phyloP scores from a whole-genome alignment of 2,329 filamentous ascomycete genomes.

The Ophiostoma fasciatum region DNA sequence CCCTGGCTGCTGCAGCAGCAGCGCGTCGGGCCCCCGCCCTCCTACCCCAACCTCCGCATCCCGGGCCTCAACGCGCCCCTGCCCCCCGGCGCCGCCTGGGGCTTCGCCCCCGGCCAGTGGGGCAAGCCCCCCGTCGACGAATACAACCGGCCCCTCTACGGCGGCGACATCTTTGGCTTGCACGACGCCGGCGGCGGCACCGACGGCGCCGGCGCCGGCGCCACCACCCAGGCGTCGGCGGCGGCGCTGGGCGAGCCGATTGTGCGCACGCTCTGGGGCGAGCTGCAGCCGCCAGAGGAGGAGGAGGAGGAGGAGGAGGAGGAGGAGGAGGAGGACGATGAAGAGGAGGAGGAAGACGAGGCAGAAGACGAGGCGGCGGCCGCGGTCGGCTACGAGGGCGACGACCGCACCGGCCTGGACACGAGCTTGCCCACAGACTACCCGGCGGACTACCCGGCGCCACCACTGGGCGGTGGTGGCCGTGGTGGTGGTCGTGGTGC shows the following conservation, averaged over 20 bases:
- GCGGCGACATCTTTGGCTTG: constrained; percentile 87
- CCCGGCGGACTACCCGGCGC: constrained; percentile 53
- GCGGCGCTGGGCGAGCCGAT: constrained; percentile 53
- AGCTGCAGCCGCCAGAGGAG: constrained; percentile 67
- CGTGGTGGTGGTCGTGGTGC: too few species aligned
- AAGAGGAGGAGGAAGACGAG: constrained; percentile 59
- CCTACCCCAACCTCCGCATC: constrained; percentile 89
- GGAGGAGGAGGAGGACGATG: constrained; percentile 38
- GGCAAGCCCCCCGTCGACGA: constrained; percentile 94
- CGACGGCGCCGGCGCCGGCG: constrained; percentile 13
- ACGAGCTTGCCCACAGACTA: constrained; percentile 72
- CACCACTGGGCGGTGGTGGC: constrained; percentile 44
- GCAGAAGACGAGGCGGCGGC: constrained; percentile 58
- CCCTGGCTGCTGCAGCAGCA: constrained; percentile 98
- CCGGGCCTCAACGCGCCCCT: constrained; percentile 88
- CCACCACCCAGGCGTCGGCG: constrained; percentile 21
- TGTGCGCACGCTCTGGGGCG: constrained; percentile 83
- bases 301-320: constrained; percentile 57
- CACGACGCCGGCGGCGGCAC: constrained; percentile 25
- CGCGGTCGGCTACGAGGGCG: constrained; percentile 64
- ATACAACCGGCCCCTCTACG: constrained; percentile 78
- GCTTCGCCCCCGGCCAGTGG: constrained; percentile 88
- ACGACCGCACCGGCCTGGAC: too few species aligned
- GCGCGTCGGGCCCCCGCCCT: constrained; percentile 80
- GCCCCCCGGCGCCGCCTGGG: constrained; percentile 80